Evolutionary conservation across 2,329 filamentous ascomycete genomes (phyloP).

Genomic region (Mycosphaerella sp.): DNA sequence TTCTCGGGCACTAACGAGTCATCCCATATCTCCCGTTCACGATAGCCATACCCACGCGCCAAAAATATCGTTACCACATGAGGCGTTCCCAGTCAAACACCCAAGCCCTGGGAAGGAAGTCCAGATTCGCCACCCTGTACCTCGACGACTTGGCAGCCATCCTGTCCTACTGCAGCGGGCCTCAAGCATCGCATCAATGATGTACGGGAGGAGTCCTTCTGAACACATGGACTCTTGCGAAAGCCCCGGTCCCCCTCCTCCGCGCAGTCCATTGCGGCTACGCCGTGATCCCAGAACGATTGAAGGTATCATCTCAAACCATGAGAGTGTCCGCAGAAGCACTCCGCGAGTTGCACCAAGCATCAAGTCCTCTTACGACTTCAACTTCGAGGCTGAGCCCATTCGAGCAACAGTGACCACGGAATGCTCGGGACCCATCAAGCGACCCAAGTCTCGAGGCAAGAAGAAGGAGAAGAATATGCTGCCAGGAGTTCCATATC

Average conservation of each 20-base stretch:
- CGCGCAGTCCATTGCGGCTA: slow-evolving; percentile 31
- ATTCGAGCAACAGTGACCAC: slow-evolving; percentile 30
- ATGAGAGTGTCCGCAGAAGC: slow-evolving; percentile 19
- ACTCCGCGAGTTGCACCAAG: slow-evolving; percentile 28
- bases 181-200: slow-evolving; percentile 29
- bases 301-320: slow-evolving; percentile 23
- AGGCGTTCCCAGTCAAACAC: slow-evolving; percentile 29
- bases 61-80: slow-evolving; percentile 25
- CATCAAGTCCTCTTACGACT: slow-evolving; percentile 28
- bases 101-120: slow-evolving; percentile 26
- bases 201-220: slow-evolving; percentile 26
- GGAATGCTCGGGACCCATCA: slow-evolving; percentile 33
- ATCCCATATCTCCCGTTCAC: slow-evolving; percentile 15
- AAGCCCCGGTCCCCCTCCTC: slow-evolving; percentile 32
- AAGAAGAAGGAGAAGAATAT: slow-evolving; percentile 17
- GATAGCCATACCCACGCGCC: slow-evolving; percentile 9
- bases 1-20: slow-evolving; percentile 21
- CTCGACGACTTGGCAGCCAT: slow-evolving; percentile 29
- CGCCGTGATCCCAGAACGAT: slow-evolving; percentile 26
- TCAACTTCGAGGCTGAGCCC: slow-evolving; percentile 22
- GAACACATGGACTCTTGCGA: slow-evolving; percentile 14
- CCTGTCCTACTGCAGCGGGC: slow-evolving; percentile 29
- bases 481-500: slow-evolving; percentile 17
- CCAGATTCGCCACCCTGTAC: slow-evolving; percentile 30
- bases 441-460: slow-evolving; percentile 27